Evolutionary conservation across 108 stramenopile genomes (phyloP), one percentile per base, ranked within the genome.

Genomic region (Nitzschia palea): DNA sequence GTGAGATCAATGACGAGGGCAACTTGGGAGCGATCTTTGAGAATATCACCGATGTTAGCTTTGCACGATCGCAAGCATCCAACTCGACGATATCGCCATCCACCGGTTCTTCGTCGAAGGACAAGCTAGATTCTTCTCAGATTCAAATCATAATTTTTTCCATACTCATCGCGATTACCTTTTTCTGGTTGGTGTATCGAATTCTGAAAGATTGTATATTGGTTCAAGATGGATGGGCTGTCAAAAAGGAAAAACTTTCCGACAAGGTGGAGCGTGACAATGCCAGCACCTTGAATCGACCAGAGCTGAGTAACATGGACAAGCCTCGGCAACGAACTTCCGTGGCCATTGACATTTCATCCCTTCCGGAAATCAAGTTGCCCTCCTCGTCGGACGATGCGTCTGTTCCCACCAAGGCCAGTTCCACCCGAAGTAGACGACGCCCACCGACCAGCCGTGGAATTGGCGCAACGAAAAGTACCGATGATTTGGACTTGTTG

Each of bases 271-370:
- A 43, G 18, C 26, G 55, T 4, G 30, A 15, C 4, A 23, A 10
- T 3, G 17, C 37, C 9, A 40, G 15, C 17, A 2, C 10, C 6
- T 14, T 14, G 10, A 22, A 15, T 26, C 18, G 59, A 26, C 59
- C 59, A 40, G 59, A 60, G 43, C 40, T 60, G 1, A 40, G 22
- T 0, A 60, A 60, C 40, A 60, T 60, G 59, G 59, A 60, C 40
- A 60, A 60, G 43, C 59, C 59, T 1, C 36, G 59, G 25, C 59
- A 60, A 40, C 40, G 33, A 25, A n/a, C 18, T 14, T 2, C n/a
- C 25, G 25, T 10, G 20, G 59, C 40, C 0, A 0, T 60, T 8
- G 59, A 40, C 27, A 60, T 60, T 8, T 26, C 20, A 20, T 25
- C 36, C 1, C 17, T 60, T 0, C 40, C 40, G 40, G 59, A 48